A percentile compares a stretch with the other conserved stretches of the same genome.
Conservation (phyloP, 208 protist genomes). For the Trypanosoma scelopori region DNA sequence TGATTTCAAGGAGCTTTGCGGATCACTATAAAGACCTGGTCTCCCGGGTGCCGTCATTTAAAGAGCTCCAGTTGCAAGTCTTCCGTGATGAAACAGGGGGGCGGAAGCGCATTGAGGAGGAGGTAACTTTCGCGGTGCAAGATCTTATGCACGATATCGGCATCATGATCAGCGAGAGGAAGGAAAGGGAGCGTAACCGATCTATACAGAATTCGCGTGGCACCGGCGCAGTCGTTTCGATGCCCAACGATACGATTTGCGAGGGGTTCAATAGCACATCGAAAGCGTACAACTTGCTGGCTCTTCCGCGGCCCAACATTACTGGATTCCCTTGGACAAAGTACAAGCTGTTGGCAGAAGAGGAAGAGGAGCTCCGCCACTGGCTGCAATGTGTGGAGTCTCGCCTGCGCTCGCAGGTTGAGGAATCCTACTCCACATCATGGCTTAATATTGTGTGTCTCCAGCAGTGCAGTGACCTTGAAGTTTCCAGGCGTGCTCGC, state of each 20-base stretch:
- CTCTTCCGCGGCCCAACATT: constrained; percentile 26
- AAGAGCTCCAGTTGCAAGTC: constrained; percentile 52
- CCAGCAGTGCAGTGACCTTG: constrained; percentile 31
- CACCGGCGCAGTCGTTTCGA: constrained; percentile 24
- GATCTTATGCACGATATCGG: constrained; percentile 66
- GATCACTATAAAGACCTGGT: constrained; percentile 69
- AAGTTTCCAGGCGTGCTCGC: constrained; percentile 39
- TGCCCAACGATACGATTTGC: constrained; percentile 46
- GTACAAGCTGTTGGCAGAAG: constrained; percentile 40
- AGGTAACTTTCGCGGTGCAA: constrained; percentile 30
- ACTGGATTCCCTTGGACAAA: constrained; percentile 54
- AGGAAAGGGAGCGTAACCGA: constrained; percentile 27
- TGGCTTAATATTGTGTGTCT: constrained; percentile 48
- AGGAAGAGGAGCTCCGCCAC: constrained; percentile 71
- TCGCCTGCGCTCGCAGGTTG: constrained; percentile 46
- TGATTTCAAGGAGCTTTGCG: constrained; percentile 49
- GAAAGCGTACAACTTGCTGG: constrained; percentile 16
- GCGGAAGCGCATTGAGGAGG: constrained; percentile 50
- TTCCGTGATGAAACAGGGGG: constrained; percentile 56
- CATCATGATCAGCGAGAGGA: constrained; percentile 65
- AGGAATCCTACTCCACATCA: constrained; percentile 46
- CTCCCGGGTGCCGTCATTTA: constrained; percentile 30
- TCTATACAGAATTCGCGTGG: not conserved
- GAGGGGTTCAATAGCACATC: constrained; percentile 52
- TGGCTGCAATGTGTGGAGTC: constrained; percentile 64